Conservation (phyloP, 1,139 yeast species). For the Candida albicans region DNA sequence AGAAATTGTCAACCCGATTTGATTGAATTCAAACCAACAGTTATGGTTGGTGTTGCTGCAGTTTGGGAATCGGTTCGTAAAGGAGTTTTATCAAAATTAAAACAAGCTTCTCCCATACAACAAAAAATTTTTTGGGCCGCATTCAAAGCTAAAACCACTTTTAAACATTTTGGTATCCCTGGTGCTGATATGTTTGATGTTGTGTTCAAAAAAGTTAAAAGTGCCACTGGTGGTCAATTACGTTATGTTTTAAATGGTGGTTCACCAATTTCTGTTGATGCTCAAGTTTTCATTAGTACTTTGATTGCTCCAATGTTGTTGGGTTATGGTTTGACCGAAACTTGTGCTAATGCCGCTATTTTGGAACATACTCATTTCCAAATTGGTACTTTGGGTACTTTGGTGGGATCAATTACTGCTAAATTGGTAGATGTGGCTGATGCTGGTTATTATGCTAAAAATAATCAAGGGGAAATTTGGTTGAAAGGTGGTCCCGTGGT, state of each 20-base stretch:
- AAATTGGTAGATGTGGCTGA: conserved; percentile 91
- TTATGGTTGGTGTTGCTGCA: conserved; percentile 98
- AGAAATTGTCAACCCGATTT: conserved; percentile 88
- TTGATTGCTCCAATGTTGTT: conserved; percentile 85
- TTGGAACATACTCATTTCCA: conserved; percentile 65
- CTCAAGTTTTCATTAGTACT: conserved; percentile 80
- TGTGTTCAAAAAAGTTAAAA: conserved; percentile 83
- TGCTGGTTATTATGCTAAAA: conserved; percentile 87
- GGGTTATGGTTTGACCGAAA: conserved; percentile 97
- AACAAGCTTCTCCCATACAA: conserved; percentile 60
- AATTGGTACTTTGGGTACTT: conserved; percentile 76
- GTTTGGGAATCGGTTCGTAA: conserved; percentile 97
- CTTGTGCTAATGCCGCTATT: conserved; percentile 84
- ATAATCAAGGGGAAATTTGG: conserved; percentile 91
- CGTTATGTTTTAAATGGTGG: conserved; percentile 86
- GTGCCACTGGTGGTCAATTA: conserved; percentile 93
- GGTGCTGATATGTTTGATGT: conserved; percentile 63
- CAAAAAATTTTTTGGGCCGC: conserved; percentile 93
- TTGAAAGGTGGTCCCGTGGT: conserved; percentile 74
- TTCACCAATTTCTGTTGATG: conserved; percentile 80
- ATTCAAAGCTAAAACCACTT: conserved; percentile 64
- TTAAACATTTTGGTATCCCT: conserved; percentile 68
- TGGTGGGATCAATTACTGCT: conserved; percentile 80
- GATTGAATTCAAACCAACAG: conserved; percentile 81
- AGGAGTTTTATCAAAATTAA: conserved; percentile 80